Base-by-base conservation (phyloP, 352 stramenopile genomes). In the Pythium volutum region DNA sequence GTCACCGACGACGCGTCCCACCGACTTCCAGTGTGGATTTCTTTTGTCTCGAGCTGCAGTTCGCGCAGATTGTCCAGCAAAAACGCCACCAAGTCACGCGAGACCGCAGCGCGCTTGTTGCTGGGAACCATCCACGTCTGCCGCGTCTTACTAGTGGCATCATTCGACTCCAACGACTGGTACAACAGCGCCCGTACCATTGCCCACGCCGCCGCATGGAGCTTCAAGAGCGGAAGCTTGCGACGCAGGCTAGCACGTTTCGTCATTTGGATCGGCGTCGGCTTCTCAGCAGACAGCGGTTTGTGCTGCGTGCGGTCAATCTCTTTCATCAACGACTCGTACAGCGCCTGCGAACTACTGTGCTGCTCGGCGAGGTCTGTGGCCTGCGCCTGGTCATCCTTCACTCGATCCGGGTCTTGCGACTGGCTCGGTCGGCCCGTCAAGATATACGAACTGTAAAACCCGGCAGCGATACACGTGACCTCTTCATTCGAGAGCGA, bases 371-470 rank as follows among this genome's bases (percentile, higher is more conserved):
- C 64, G 3, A 83, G 51, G 46, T 91, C 77, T 62, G 87, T 89
- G 31, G 69, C 64, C 54, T 84, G 74, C 16, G 70, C 62, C 8
- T 56, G 51, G 33, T 77, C 65, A 48, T 89, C 81, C 14, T 73
- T 56, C 20, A 34, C 49, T 18, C 47, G 63, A 26, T 77, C 69
- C 16, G 67, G 43, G 14, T 81, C 74, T 23, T 55, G 51, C 18
- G 48, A 67, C 31, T 86, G 73, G 27, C 60, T 75, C 18, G 77
- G 87, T n/a, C 77, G 73, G 14, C 87, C 87, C 5, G 81, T 96
- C 22, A 96, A 67, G 34, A 96, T 92, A 25, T 96, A 96, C 6
- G 84, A 94, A 57, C 84, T 94, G 67, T 94, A 96, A 66, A 96
- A 96, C 0, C 84, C 87, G 27, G 87, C 87, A 2, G 87, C 84